Percentiles rank a stretch among this genome's conserved stretches.
phyloP scores from a whole-genome alignment of 805 yeast genomes.

The Huiozyma sinensis region DNA sequence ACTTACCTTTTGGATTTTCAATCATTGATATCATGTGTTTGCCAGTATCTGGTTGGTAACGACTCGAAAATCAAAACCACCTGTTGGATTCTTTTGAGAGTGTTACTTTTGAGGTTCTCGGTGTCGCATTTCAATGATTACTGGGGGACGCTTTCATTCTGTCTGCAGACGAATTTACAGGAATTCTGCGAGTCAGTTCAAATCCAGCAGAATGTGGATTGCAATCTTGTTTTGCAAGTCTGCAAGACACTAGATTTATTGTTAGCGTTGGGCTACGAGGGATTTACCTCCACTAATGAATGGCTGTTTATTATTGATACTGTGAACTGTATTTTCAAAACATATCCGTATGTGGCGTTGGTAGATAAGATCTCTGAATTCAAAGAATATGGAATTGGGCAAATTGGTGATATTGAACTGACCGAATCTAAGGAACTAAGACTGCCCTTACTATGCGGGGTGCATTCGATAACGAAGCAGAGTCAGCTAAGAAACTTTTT shows the following conservation, averaged over 20 bases:
- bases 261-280: slow-evolving; percentile 60
- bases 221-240: slow-evolving; percentile 38
- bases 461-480: slow-evolving; percentile 14
- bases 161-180: slow-evolving; percentile 35
- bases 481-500: slow-evolving; percentile 21
- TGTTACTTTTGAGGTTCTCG: slow-evolving; percentile 49
- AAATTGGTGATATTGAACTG: slow-evolving; percentile 15
- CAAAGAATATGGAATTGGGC: slow-evolving; percentile 30
- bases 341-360: slow-evolving; percentile 25
- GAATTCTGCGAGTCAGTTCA: slow-evolving; percentile 22
- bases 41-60: slow-evolving; percentile 27
- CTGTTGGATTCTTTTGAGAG: slow-evolving; percentile 49
- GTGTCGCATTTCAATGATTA: slow-evolving; percentile 53
- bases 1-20: slow-evolving; percentile 38
- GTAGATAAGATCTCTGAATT: slow-evolving; percentile 37
- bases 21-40: slow-evolving; percentile 38
- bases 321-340: slow-evolving; percentile 43
- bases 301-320: slow-evolving; percentile 80
- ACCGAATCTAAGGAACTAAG: slow-evolving; percentile 11
- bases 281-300: slow-evolving; percentile 56
- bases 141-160: slow-evolving; percentile 61
- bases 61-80: slow-evolving; percentile 18
- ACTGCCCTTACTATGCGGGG: slow-evolving; percentile 24
- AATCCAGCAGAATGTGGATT: slow-evolving; percentile 20
- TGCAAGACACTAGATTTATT: slow-evolving; percentile 74